Conservation (phyloP, 2,329 filamentous ascomycete species). For the Cladosporium oxysporum region DNA sequence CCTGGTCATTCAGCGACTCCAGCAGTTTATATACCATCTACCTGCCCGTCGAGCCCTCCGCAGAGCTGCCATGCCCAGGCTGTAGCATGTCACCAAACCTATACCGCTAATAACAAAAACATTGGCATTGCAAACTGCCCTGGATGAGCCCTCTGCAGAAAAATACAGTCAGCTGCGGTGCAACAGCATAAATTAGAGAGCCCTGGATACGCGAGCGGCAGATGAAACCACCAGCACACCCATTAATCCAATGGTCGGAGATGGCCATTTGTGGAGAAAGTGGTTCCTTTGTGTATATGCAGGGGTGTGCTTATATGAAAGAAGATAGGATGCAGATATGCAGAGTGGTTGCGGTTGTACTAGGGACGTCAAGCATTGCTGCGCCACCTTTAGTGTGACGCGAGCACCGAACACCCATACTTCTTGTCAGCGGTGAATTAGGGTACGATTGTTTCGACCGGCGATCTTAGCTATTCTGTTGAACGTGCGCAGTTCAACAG, state of each 20-base stretch:
- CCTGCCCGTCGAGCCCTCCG: background rate
- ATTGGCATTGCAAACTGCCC: conserved; percentile 1
- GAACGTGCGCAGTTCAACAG: background rate
- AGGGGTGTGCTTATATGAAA: background rate
- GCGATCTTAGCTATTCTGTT: background rate
- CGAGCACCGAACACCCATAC: background rate
- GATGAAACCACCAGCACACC: conserved; percentile 5
- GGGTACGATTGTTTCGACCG: background rate
- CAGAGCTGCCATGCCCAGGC: conserved; percentile 1
- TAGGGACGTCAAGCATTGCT: conserved; percentile 4
- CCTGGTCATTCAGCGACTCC: background rate
- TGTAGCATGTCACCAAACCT: background rate
- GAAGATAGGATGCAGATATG: background rate
- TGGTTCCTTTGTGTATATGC: background rate
- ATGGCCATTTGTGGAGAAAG: conserved; percentile 10
- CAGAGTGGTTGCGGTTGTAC: background rate
- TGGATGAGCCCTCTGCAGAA: background rate
- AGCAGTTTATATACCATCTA: background rate
- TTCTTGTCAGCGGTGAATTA: conserved; percentile 1
- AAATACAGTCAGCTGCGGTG: background rate
- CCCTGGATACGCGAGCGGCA: background rate
- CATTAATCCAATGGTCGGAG: background rate
- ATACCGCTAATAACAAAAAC: background rate
- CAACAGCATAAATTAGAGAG: background rate
- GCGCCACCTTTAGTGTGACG: conserved; percentile 10